Percentiles rank a stretch among this genome's conserved stretches.
Conservation (phyloP, 345 rosid genomes). For the Eucalyptus sp. region DNA sequence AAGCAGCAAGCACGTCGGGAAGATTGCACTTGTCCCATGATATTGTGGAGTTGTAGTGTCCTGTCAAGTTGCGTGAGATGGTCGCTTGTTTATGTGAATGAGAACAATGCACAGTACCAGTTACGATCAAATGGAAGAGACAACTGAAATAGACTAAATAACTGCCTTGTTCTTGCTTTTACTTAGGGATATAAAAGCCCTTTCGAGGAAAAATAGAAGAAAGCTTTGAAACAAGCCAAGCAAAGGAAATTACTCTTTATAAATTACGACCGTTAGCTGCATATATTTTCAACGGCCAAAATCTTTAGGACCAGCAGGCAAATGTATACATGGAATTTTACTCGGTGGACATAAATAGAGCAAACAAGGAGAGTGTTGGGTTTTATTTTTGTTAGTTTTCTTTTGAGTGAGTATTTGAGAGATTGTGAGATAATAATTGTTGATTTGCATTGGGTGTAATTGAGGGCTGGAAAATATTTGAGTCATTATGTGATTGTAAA, state of each 20-base stretch:
- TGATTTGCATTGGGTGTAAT: too few relatives aligned
- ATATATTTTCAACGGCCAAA: conserved; percentile 36
- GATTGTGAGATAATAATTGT: too few relatives aligned
- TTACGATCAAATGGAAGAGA: not conserved
- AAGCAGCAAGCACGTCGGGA: conserved; percentile 69
- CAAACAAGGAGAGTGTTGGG: too few relatives aligned
- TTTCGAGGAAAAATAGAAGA: too few relatives aligned
- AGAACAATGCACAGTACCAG: not conserved
- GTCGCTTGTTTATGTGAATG: not conserved
- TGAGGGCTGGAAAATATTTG: too few relatives aligned
- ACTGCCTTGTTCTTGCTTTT: not conserved
- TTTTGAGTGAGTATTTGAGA: too few relatives aligned
- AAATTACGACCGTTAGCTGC: not conserved
- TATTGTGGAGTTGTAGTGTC: not conserved
- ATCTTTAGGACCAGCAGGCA: conserved; percentile 31
- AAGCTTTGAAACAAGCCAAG: too few relatives aligned
- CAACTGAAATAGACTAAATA: not conserved
- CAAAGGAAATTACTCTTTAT: too few relatives aligned
- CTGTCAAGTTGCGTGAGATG: not conserved
- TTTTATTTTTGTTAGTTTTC: too few relatives aligned
- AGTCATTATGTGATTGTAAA: too few relatives aligned
- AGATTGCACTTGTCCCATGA: conserved; percentile 57
- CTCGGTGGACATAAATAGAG: too few relatives aligned
- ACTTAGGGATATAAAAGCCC: too few relatives aligned
- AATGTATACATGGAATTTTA: not conserved